A percentile compares a stretch with the other conserved stretches of the same genome.
Evolutionary conservation across 2,329 filamentous ascomycete species (phyloP).

Genomic region (Rhinocladiella similis): DNA sequence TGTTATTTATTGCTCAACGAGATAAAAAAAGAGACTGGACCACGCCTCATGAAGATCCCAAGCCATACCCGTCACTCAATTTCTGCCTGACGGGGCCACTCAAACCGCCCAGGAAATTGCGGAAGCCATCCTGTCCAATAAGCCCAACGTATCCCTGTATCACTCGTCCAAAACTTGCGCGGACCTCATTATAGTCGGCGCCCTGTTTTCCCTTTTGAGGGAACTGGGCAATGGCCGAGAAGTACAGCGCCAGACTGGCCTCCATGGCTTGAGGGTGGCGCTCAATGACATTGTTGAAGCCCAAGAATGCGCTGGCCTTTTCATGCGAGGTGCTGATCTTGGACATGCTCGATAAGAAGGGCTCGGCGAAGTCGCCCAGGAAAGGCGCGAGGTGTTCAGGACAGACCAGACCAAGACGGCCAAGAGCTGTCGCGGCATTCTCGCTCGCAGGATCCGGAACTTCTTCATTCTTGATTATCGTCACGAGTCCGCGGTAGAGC

Average conservation of each 20-base stretch:
- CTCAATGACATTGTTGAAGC: conserved; percentile 81
- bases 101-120: conserved; percentile 17
- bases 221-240: conserved; percentile 76
- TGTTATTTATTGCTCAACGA: too few species aligned
- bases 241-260: conserved; percentile 76
- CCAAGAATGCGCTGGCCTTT: conserved; percentile 89
- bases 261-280: conserved; percentile 93
- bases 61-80: conserved; percentile 23
- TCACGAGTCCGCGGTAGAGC: conserved; percentile 73
- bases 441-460: conserved; percentile 86
- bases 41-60: conserved; percentile 1
- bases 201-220: conserved; percentile 61
- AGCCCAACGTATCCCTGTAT: conserved; percentile 49
- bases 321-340: conserved; percentile 87
- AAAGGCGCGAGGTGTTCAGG: conserved; percentile 75
- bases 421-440: conserved; percentile 91
- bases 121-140: conserved; percentile 34
- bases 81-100: conserved; percentile 19
- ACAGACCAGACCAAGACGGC: conserved; percentile 79
- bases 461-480: conserved; percentile 80
- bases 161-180: conserved; percentile 70
- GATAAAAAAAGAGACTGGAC: too few species aligned
- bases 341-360: conserved; percentile 78
- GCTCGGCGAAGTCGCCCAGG: conserved; percentile 74
- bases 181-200: conserved; percentile 60